Base-by-base conservation (phyloP, 208 protist genomes). In the Trypanosoma congolense region DNA sequence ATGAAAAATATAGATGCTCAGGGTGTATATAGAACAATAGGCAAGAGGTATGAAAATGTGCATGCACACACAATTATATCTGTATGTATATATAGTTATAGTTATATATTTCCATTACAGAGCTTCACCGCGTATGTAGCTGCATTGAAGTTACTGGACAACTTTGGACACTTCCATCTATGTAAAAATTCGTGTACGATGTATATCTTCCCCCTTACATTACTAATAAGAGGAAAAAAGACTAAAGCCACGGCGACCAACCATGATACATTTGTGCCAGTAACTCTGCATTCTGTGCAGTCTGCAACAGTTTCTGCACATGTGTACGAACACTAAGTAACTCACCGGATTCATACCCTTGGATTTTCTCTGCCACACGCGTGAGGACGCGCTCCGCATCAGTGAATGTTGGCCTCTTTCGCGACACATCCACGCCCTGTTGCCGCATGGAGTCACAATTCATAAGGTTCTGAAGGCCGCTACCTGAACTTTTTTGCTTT, bases 321-420 rank as follows among this genome's bases (percentile, higher is more conserved):
- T 92, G 83, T 42, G 77, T 77, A 3, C 74, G 49, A 4, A 84
- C 77, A 29, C 58, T 70, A 3, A 90, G 64, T 21, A 72, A 33
- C 22, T 92, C 83, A n/a, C 80, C 81, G 24, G 65, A 65, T 21
- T 90, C 78, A 60, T 83, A 77, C 35, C 87, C 83, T 12, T 61
- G 50, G 45, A 98, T 77, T 68, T 98, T 98, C 36, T 90, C 79
- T 0, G 73, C 68, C 14, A 97, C 80, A 24, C 80, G 69, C 0
- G 82, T 62, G 3, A 97, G 52, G 0, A 87, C 84, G 29, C 82
- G 77, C 26, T 86, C 67, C 0, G 92, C 90, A 45, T 96, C 88
- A 0, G 71, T 75, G 19, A 49, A 67, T 18, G 52, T 80, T 52
- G 58, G 56, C 22, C 46, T 58, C 35, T 35, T 56, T 5, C 70